These are phyloP conservation scores for Fusarium nematophilum DNA, from an alignment of 2,329 filamentous ascomycete genomes.

Conservation along the genomic window DNA sequence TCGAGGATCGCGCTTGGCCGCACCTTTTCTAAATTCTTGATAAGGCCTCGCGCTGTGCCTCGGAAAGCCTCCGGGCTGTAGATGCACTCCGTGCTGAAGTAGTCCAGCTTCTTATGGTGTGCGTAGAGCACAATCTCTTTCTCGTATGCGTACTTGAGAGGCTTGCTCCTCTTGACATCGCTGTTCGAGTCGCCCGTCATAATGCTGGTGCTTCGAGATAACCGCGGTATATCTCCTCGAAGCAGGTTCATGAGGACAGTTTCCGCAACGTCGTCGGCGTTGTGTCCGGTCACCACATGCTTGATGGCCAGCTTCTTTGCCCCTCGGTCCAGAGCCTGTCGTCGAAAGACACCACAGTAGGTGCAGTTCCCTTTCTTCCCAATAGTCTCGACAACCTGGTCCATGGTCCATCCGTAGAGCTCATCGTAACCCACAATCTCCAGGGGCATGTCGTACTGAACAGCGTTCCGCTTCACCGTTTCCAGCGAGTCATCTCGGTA, in stretches of 20 bases:
- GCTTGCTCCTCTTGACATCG: constrained; percentile 95
- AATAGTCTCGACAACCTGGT: constrained; percentile 94
- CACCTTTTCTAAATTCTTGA: constrained; percentile 95
- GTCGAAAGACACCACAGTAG: constrained; percentile 95
- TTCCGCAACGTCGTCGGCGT: constrained; percentile 96
- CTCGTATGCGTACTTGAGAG: constrained; percentile 97
- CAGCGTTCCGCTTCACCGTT: constrained; percentile 93
- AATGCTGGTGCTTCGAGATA: constrained; percentile 91
- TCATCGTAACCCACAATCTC: constrained; percentile 94
- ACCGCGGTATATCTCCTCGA: constrained; percentile 85
- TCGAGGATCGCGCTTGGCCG: constrained; percentile 94
- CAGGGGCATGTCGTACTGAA: constrained; percentile 90
- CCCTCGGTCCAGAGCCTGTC: constrained; percentile 93
- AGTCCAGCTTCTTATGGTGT: constrained; percentile 95
- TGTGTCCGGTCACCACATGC: constrained; percentile 97
- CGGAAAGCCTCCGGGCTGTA: constrained; percentile 98
- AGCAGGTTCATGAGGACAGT: constrained; percentile 98
- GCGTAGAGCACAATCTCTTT: constrained; percentile 99
- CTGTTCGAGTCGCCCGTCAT: constrained; percentile 81
- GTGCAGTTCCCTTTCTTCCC: constrained; percentile 99
- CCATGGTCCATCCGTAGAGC: constrained; percentile 99
- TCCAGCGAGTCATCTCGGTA: constrained; percentile 96
- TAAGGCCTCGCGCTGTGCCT: constrained; percentile 88
- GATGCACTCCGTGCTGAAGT: constrained; percentile 98
- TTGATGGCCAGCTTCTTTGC: constrained; percentile 87